Evolutionary conservation across 208 protist genomes (phyloP), one percentile per base, ranked within the genome.

Genomic region (Crithidia brevicula): DNA sequence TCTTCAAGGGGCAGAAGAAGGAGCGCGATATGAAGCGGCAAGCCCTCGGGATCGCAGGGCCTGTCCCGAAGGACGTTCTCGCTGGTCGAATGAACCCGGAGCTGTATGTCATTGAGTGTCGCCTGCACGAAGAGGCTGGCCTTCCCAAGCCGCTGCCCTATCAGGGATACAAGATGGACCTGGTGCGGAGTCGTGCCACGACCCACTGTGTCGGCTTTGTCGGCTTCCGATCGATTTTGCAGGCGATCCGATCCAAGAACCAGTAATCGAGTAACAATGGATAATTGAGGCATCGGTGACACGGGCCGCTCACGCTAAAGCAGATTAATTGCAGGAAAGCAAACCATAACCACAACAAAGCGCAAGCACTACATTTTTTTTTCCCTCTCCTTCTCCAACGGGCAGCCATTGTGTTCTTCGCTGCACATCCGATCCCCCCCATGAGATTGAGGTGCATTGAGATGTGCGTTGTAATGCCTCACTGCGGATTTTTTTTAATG

Each of bases 61-160:
- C 65, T 11, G 67, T 81, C 34, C 91, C 91, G 22, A 63, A 51
- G 43, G 79, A 88, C 36, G 80, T 96, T 13, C 46, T 86, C 23
- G 18, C 56, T 13, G 91, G 91, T 0, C 79, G 76, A 53, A 94
- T 96, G 88, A 92, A 82, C 27, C 77, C 81, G 3, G 82, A 91
- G 65, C 66, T 96, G 42, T 94, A 96, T 68, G 64, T 50, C 11
- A 85, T 96, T 47, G 91, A 96, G 72, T 94, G 88, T 58, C 77
- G 86, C 22, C 79, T 96, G n/a, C 88, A 96, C 57, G 40, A 72
- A 30, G 91, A 96, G 54, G 85, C 83, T 1, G 86, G 86, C 15
- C 72, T 96, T 1, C 85, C 88, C 5, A 77, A 65, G 42, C 91
- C 91, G 3, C 45, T 74, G 22, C 88, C 86, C n/a, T 92, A 90